Conservation (phyloP, 495 filamentous ascomycete species). For the Rostrohypoxylon terebratum region DNA sequence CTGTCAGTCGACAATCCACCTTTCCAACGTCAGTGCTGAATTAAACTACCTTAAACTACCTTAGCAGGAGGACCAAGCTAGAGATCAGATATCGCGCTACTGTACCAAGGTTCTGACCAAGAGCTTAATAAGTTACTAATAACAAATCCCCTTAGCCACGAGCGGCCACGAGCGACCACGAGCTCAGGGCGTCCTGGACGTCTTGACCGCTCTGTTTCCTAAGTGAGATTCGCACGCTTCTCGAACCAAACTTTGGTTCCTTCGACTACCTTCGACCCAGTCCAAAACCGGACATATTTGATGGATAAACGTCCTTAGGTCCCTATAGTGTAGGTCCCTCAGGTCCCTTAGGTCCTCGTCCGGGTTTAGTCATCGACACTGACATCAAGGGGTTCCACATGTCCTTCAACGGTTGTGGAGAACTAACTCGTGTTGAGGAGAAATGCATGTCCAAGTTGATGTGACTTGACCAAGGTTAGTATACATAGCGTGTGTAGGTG, state of each 20-base stretch:
- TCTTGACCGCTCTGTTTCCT: slow-evolving; percentile 42
- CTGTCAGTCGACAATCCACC: slow-evolving; percentile 32
- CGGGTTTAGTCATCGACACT: slow-evolving; percentile 36
- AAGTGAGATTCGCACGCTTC: slow-evolving; percentile 20
- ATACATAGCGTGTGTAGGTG: slow-evolving; percentile 17
- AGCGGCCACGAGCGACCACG: slow-evolving; percentile 6
- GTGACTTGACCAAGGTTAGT: slow-evolving; percentile 15
- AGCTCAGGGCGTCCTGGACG: slow-evolving; percentile 16
- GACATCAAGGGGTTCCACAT: slow-evolving; percentile 43
- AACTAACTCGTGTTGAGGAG: slow-evolving; percentile 33
- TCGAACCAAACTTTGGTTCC: slow-evolving; percentile 38
- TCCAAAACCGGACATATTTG: slow-evolving; percentile 30
- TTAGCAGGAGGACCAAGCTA: not conserved
- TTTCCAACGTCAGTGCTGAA: slow-evolving; percentile 28
- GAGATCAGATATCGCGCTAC: slow-evolving; percentile 31
- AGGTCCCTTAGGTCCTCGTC: slow-evolving; percentile 20
- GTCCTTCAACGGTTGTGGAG: slow-evolving; percentile 34
- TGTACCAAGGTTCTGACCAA: slow-evolving; percentile 17
- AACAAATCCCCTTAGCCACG: slow-evolving; percentile 14
- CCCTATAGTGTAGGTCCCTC: too few relatives aligned
- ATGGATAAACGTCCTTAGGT: not conserved
- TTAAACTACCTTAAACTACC: slow-evolving; percentile 8
- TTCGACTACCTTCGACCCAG: slow-evolving; percentile 32
- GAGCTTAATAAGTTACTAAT: too few relatives aligned
- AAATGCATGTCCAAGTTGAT: slow-evolving; percentile 37